These are phyloP conservation scores for Thermochaetoides thermophila DNA, from an alignment of 495 filamentous ascomycete species.

Conservation along the genomic window DNA sequence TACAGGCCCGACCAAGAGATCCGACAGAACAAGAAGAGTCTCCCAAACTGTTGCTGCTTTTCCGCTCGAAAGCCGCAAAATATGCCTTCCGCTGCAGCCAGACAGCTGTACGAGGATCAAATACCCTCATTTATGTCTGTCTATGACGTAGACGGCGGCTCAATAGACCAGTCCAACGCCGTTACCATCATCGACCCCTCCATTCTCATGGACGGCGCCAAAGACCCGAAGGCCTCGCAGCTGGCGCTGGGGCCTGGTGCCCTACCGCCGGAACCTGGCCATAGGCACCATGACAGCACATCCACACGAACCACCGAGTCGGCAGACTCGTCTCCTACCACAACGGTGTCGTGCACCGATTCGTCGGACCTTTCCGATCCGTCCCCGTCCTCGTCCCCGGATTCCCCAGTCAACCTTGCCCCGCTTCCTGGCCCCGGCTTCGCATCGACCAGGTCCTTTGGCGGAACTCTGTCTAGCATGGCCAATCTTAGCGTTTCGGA, in stretches of 20 bases:
- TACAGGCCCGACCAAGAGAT: no score
- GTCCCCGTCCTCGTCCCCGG: slow-evolving; percentile 80
- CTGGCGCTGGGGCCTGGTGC: slow-evolving; percentile 21
- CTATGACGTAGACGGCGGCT: slow-evolving; percentile 37
- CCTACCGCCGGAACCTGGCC: slow-evolving; percentile 25
- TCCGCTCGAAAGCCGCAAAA: slow-evolving; percentile 13
- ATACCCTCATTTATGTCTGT: slow-evolving; percentile 63
- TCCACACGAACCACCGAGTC: slow-evolving; percentile 75
- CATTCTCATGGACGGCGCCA: slow-evolving; percentile 25
- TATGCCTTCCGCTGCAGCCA: slow-evolving; percentile 39
- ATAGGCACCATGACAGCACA: slow-evolving; percentile 50
- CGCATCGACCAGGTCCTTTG: slow-evolving; percentile 29
- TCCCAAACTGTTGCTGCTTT: not conserved
- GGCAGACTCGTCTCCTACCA: slow-evolving; percentile 87
- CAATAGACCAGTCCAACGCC: slow-evolving; percentile 27
- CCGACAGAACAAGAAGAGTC: no score
- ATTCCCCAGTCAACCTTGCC: slow-evolving; percentile 57
- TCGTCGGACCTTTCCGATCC: slow-evolving; percentile 78
- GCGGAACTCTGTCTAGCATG: slow-evolving; percentile 29
- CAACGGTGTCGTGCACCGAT: slow-evolving; percentile 84
- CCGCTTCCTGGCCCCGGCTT: slow-evolving; percentile 40
- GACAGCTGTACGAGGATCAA: slow-evolving; percentile 45
- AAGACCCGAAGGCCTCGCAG: slow-evolving; percentile 13
- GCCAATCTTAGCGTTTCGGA: slow-evolving; percentile 28
- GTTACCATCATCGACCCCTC: slow-evolving; percentile 32